Evolutionary conservation across 441 rosid species (phyloP).

Genomic region (Capsella rubella): DNA sequence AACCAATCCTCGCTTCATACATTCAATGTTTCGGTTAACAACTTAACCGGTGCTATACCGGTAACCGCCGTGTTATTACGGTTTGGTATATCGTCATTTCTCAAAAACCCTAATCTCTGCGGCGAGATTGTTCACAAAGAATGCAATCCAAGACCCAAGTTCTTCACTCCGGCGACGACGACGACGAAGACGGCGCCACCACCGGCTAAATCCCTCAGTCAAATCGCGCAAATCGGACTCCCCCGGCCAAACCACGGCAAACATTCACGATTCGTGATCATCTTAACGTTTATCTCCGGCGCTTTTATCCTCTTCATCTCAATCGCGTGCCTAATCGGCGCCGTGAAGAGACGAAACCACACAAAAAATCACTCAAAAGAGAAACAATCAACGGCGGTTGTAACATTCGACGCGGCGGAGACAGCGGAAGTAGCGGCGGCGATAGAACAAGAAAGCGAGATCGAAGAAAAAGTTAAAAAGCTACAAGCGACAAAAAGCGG

Average conservation of each 20-base stretch:
- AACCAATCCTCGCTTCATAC: conserved; percentile 73
- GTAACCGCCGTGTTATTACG: conserved; percentile 65
- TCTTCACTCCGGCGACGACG: conserved; percentile 51
- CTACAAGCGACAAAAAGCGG: conserved; percentile 76
- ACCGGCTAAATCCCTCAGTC: conserved; percentile 56
- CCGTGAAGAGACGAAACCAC: conserved; percentile 54
- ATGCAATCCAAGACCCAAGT: conserved; percentile 66
- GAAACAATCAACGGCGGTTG: conserved; percentile 44
- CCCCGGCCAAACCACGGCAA: conserved; percentile 46
- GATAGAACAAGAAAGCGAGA: conserved; percentile 71
- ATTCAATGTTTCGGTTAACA: conserved; percentile 79
- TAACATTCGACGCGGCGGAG: conserved; percentile 46
- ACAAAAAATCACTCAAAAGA: conserved; percentile 8
- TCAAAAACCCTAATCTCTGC: conserved; percentile 76
- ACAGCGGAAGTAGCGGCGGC: conserved; percentile 56
- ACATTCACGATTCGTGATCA: conserved; percentile 53
- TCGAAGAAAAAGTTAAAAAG: conserved; percentile 71
- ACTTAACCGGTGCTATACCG: conserved; percentile 78
- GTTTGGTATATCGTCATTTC: conserved; percentile 63
- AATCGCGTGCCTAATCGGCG: conserved; percentile 53
- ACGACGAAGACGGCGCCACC: conserved; percentile 33
- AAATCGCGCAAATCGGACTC: conserved; percentile 59
- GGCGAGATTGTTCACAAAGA: conserved; percentile 89
- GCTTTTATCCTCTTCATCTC: conserved; percentile 58
- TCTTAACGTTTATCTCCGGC: conserved; percentile 65